Conservation (phyloP, 768 basidiomycete species). For the Mycena filopes region DNA sequence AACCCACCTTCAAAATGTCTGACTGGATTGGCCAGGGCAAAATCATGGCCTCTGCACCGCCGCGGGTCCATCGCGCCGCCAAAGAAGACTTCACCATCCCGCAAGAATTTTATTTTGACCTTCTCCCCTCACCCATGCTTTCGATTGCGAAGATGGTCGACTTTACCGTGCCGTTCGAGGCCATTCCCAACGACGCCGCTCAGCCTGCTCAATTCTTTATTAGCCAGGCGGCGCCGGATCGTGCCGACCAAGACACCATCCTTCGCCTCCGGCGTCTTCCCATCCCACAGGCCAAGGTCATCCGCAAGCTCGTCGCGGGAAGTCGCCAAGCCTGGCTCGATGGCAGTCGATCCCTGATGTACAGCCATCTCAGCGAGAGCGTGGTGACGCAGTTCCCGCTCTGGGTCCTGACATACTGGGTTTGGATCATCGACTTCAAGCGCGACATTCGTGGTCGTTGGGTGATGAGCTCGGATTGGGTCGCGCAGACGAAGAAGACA, state of each 20-base stretch:
- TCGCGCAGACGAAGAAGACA: no score
- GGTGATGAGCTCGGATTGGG: no score
- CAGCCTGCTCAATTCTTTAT: slow-evolving; percentile 6
- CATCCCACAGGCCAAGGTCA: neutral
- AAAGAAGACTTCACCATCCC: neutral
- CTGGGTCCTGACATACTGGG: slow-evolving; percentile 9
- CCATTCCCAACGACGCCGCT: neutral
- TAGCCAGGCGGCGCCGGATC: neutral
- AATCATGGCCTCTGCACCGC: no score
- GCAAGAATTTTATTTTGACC: neutral
- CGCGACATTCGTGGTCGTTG: no score
- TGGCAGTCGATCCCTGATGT: no score
- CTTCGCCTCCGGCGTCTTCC: slow-evolving; percentile 3
- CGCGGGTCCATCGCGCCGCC: no score
- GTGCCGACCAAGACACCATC: neutral
- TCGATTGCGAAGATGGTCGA: slow-evolving; percentile 3
- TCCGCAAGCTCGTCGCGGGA: neutral
- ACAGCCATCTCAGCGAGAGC: no score
- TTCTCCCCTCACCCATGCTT: neutral
- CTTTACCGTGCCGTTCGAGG: no score
- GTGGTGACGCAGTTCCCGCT: neutral
- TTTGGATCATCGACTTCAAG: neutral
- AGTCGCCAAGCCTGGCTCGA: no score
- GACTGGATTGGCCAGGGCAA: no score
- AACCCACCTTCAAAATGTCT: no score